Evolutionary conservation across 352 stramenopile species (phyloP), one percentile per base, ranked within the genome.

Genomic region (Ophiocytium majus): DNA sequence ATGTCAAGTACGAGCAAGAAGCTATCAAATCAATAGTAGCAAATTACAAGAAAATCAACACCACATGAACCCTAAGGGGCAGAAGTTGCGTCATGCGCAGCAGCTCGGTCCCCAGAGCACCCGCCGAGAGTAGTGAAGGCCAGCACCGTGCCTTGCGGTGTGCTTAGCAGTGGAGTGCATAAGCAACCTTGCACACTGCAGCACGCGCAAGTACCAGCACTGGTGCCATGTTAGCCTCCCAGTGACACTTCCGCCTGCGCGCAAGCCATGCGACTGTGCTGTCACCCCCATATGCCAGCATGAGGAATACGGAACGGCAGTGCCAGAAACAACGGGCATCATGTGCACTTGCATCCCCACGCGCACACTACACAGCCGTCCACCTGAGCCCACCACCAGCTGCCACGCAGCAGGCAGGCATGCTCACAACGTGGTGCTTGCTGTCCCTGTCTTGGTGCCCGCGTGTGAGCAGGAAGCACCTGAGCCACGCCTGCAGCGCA

Each of bases 391-490:
- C n/a, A n/a, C n/a, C n/a, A n/a, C n/a, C n/a, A n/a, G n/a, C n/a
- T n/a, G n/a, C n/a, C n/a, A n/a, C n/a, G n/a, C n/a, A n/a, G n/a
- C n/a, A n/a, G n/a, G n/a, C n/a, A n/a, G n/a, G n/a, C n/a, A n/a
- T 57, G 43, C 43, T 57, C 43, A 57, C 43, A 57, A 57, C 5
- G 43, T 14, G 43, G 43, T 14, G 43, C 14, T 57, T 57, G 43
- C 43, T 57, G 43, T 57, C 5, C 14, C 5, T 57, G 43, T 57
- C 43, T 14, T 57, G 43, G n/a, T 57, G 43, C 43, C 5, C 5
- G 5, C 43, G 43, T 78, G 10, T 78, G 35, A 17, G 32, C 35
- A 78, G 66, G 66, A 78, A 78, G 66, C 66, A 78, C 5, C 66
- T 78, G 32, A 78, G 35, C 35, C 66, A 78, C 35, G 57, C 57